Evolutionary conservation across 768 basidiomycete genomes (phyloP).

Genomic region (Naganishia kalamii): DNA sequence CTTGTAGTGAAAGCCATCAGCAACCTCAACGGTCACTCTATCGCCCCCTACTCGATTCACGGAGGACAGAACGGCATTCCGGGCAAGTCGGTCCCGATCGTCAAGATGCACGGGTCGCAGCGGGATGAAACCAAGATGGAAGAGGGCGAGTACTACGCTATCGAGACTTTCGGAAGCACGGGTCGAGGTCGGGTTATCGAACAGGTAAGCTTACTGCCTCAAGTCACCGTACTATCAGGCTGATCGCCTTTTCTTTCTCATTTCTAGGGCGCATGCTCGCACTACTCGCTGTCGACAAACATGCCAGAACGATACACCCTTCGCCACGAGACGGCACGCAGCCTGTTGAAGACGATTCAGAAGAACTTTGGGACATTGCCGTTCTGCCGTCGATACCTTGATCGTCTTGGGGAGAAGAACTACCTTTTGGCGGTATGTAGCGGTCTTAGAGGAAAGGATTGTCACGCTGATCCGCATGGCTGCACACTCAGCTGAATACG

Average conservation of each 20-base stretch:
- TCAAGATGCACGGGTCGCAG: conserved; percentile 59
- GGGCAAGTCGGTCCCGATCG: conserved; percentile 82
- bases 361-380: conserved; percentile 91
- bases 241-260: background rate
- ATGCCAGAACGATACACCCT: conserved; percentile 48
- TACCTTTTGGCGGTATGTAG: conserved; percentile 67
- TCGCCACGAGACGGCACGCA: conserved; percentile 74
- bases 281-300: conserved; percentile 59
- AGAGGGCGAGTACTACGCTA: conserved; percentile 97
- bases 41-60: conserved; percentile 83
- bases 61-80: conserved; percentile 49
- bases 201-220: conserved; percentile 49
- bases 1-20: conserved; percentile 78
- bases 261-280: conserved; percentile 78
- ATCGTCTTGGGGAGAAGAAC: conserved; percentile 83
- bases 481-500: conserved; percentile 58
- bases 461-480: background rate
- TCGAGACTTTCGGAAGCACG: conserved; percentile 98
- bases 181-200: conserved; percentile 84
- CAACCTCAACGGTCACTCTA: conserved; percentile 91
- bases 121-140: conserved; percentile 91
- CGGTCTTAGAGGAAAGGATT: conserved; percentile 37
- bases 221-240: background rate
- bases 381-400: conserved; percentile 91
- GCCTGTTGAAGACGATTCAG: conserved; percentile 77